Conservation (phyloP, 2,329 filamentous ascomycete genomes). For the Penicillium sp. region DNA sequence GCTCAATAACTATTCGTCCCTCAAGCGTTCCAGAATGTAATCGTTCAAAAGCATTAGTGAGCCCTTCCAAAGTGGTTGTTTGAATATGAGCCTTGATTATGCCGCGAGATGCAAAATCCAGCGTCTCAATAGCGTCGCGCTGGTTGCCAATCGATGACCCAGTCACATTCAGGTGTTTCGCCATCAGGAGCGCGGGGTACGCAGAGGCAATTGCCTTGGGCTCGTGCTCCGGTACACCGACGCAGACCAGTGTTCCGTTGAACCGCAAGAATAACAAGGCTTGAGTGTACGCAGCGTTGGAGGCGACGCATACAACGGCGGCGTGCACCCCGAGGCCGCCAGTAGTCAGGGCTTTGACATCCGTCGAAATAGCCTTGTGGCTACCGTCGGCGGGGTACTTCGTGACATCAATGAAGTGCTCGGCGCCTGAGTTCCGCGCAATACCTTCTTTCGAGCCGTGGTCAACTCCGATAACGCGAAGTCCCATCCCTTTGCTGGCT, state of each 20-base stretch:
- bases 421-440: slow-evolving; percentile 64
- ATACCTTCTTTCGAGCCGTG: slow-evolving; percentile 65
- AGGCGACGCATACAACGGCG: slow-evolving; percentile 61
- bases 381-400: slow-evolving; percentile 53
- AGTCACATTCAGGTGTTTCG: slow-evolving; percentile 51
- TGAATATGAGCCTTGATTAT: slow-evolving; percentile 52
- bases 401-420: slow-evolving; percentile 69
- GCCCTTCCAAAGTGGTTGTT: slow-evolving; percentile 52
- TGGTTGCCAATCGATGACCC: slow-evolving; percentile 58
- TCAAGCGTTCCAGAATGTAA: slow-evolving; percentile 51
- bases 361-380: slow-evolving; percentile 54
- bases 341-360: slow-evolving; percentile 63
- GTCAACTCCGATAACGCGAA: slow-evolving; percentile 70
- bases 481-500: slow-evolving; percentile 63
- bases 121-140: slow-evolving; percentile 54
- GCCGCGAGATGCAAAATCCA: slow-evolving; percentile 55
- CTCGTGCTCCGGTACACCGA: slow-evolving; percentile 57
- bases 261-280: slow-evolving; percentile 54
- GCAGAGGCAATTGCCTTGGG: slow-evolving; percentile 51
- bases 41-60: slow-evolving; percentile 52
- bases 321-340: slow-evolving; percentile 65
- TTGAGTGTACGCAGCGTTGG: slow-evolving; percentile 57
- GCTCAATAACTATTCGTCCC: slow-evolving; percentile 55
- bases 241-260: slow-evolving; percentile 57
- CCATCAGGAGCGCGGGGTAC: slow-evolving; percentile 48